A percentile compares a stretch with the other conserved stretches of the same genome.
Conservation (phyloP, 1,139 yeast species). For the Zhuliangozyma parablackwelliae region DNA sequence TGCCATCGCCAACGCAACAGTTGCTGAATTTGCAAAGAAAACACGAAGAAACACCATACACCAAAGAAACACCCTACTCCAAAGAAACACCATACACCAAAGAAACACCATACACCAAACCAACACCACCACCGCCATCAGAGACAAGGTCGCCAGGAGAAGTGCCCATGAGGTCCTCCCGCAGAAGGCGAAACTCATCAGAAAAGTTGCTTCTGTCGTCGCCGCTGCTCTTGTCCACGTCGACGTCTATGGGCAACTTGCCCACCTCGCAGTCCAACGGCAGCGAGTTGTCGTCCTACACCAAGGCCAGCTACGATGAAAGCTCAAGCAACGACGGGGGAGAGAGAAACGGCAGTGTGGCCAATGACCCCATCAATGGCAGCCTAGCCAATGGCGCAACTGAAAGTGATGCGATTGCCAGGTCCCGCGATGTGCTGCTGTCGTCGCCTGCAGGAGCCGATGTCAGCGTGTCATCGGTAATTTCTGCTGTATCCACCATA, state of each 20-base stretch:
- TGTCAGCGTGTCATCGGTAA: too few relatives aligned
- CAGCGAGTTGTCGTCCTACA: constrained; percentile 1
- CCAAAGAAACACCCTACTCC: background rate
- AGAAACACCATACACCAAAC: background rate
- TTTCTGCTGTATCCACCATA: too few relatives aligned
- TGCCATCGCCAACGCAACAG: constrained; percentile 1
- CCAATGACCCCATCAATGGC: too few relatives aligned
- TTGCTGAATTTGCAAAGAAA: constrained; percentile 2
- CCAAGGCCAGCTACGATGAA: too few relatives aligned
- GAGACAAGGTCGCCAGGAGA: constrained; percentile 1
- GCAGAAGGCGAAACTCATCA: constrained; percentile 10
- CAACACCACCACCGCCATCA: too few relatives aligned
- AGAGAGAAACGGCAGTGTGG: too few relatives aligned
- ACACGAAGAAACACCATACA: background rate
- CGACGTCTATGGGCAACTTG: constrained; percentile 1
- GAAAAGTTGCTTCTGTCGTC: background rate
- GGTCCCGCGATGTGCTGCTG: too few relatives aligned
- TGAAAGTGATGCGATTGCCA: too few relatives aligned
- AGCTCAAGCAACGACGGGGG: too few relatives aligned
- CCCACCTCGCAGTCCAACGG: constrained; percentile 5
- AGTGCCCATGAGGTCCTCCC: constrained; percentile 12
- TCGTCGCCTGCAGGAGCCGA: too few relatives aligned
- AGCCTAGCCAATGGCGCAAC: too few relatives aligned
- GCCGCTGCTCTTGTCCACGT: constrained; percentile 2
- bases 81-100: background rate